These are phyloP conservation scores for Aspergillus sp. DNA, from an alignment of 2,329 filamentous ascomycete species.

Conservation along the genomic window DNA sequence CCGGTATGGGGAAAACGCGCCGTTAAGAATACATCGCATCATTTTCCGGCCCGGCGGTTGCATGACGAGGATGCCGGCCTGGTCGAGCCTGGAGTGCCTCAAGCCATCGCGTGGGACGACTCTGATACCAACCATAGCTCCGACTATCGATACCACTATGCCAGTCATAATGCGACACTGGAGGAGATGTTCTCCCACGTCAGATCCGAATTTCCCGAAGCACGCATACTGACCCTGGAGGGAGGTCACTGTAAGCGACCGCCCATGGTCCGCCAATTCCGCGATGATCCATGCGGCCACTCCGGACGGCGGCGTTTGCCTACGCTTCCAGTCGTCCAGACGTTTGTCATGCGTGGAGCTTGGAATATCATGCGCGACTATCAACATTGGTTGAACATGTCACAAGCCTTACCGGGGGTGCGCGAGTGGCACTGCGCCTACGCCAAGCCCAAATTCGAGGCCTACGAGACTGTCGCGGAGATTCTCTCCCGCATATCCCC, in stretches of 20 bases:
- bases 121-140: slow-evolving; percentile 25
- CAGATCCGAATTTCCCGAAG: slow-evolving; percentile 58
- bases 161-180: slow-evolving; percentile 66
- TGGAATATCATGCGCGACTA: slow-evolving; percentile 72
- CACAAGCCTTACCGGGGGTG: slow-evolving; percentile 65
- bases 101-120: slow-evolving; percentile 31
- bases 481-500: slow-evolving; percentile 61
- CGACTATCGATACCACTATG: slow-evolving; percentile 35
- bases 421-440: slow-evolving; percentile 56
- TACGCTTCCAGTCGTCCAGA: slow-evolving; percentile 59
- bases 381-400: slow-evolving; percentile 64
- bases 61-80: slow-evolving; percentile 25
- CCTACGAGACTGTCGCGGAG: slow-evolving; percentile 68
- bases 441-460: slow-evolving; percentile 73
- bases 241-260: slow-evolving; percentile 77
- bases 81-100: slow-evolving; percentile 25
- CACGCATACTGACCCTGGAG: slow-evolving; percentile 69
- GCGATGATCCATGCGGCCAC: slow-evolving; percentile 34
- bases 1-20: slow-evolving; percentile 66
- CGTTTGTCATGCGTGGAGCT: slow-evolving; percentile 71
- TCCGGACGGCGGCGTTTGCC: slow-evolving; percentile 45
- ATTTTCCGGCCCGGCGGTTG: slow-evolving; percentile 27
- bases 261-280: slow-evolving; percentile 64
- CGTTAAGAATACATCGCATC: slow-evolving; percentile 48
- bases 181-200: slow-evolving; percentile 70